Evolutionary conservation across 2,329 filamentous ascomycete genomes (phyloP).

Genomic region (Chrysoporthe deuterocubensis): DNA sequence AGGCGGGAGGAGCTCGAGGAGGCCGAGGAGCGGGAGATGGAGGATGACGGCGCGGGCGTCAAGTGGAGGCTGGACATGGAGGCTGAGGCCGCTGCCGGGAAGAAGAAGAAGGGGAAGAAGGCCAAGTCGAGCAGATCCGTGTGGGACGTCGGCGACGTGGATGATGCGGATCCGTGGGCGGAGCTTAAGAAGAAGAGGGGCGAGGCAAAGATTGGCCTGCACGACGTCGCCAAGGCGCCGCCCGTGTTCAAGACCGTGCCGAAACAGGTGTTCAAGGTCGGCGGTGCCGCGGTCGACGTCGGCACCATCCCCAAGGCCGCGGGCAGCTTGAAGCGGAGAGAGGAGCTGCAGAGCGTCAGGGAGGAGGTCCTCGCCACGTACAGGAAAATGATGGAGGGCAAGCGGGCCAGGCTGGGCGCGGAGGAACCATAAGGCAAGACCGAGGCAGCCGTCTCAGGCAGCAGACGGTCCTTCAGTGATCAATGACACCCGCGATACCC

Average conservation of each 20-base stretch:
- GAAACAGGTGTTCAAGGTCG: constrained; percentile 67
- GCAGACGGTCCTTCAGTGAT: background rate
- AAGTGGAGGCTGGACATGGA: constrained; percentile 52
- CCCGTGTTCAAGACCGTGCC: constrained; percentile 69
- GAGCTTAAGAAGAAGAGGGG: constrained; percentile 70
- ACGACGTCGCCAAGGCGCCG: constrained; percentile 73
- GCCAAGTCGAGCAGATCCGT: constrained; percentile 42
- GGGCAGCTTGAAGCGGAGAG: constrained; percentile 72
- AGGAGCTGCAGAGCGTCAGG: constrained; percentile 72
- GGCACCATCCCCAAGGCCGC: constrained; percentile 70
- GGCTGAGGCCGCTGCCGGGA: constrained; percentile 42
- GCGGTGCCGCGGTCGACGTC: constrained; percentile 68
- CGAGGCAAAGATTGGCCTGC: constrained; percentile 53
- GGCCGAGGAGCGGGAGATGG: constrained; percentile 65
- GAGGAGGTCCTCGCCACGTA: constrained; percentile 75
- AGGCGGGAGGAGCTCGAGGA: constrained; percentile 68
- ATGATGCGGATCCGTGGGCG: constrained; percentile 75
- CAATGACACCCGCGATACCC: background rate
- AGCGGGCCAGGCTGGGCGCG: constrained; percentile 36
- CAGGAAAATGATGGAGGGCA: constrained; percentile 68
- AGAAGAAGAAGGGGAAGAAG: constrained; percentile 49
- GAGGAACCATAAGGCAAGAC: background rate
- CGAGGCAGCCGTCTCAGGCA: background rate
- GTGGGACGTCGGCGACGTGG: constrained; percentile 52
- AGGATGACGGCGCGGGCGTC: constrained; percentile 58